Percentiles rank a stretch among this genome's conserved stretches.
phyloP scores from a whole-genome alignment of 2,329 filamentous ascomycete species.

The Elsinoe perseae region DNA sequence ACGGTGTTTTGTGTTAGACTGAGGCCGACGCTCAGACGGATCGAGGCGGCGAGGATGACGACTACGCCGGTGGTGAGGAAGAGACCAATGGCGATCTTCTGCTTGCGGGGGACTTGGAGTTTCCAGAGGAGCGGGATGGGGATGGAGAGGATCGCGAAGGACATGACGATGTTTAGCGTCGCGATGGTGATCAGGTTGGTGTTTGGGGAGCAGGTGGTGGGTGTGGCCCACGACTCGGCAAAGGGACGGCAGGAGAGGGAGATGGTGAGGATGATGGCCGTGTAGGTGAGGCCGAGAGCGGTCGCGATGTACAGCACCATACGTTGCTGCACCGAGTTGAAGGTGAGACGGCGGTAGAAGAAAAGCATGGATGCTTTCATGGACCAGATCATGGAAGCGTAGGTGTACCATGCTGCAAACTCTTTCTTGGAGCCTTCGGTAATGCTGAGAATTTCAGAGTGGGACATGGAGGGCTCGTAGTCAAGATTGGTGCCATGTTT shows the following conservation, averaged over 20 bases:
- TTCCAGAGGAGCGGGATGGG: conserved; percentile 30
- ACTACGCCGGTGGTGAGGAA: conserved; percentile 31
- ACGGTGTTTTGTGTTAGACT: conserved; percentile 24
- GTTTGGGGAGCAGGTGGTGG: conserved; percentile 4
- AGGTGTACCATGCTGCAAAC: conserved; percentile 34
- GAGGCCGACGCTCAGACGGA: conserved; percentile 28
- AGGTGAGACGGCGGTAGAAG: conserved; percentile 20
- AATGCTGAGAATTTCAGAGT: conserved; percentile 25
- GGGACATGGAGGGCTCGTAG: conserved; percentile 20
- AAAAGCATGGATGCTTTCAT: conserved; percentile 18
- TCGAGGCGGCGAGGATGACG: conserved; percentile 31
- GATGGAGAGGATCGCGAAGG: conserved; percentile 28
- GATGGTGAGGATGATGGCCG: conserved; percentile 5
- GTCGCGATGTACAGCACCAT: background rate
- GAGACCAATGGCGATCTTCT: conserved; percentile 28
- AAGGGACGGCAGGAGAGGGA: conserved; percentile 9
- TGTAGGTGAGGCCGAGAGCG: background rate
- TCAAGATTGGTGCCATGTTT: conserved; percentile 7
- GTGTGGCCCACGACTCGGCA: background rate
- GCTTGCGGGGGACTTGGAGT: conserved; percentile 24
- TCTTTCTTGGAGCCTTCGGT: conserved; percentile 31
- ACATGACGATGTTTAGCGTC: conserved; percentile 28
- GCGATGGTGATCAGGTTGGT: conserved; percentile 25
- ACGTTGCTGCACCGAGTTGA: conserved; percentile 2
- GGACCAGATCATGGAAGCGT: conserved; percentile 16